Conservation (phyloP, 768 basidiomycete species). For the Dictyophora rubrovolvata region DNA sequence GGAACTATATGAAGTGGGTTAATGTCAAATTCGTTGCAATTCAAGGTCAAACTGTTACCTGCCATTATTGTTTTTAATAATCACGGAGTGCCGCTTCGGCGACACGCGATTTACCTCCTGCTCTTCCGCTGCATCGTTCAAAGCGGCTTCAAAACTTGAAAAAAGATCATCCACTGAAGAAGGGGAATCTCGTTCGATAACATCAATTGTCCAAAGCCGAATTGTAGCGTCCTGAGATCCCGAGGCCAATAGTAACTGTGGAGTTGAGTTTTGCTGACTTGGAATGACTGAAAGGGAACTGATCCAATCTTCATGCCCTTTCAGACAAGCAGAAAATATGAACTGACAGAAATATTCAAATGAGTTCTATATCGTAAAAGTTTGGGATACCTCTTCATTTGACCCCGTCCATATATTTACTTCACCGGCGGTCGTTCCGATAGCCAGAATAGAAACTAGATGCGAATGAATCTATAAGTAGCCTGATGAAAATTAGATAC, state of each 20-base stretch:
- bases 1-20: constrained; percentile 19
- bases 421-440: constrained; percentile 71
- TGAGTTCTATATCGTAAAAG: not conserved
- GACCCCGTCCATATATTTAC: constrained; percentile 72
- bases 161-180: constrained; percentile 55
- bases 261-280: constrained; percentile 24
- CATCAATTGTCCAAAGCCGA: constrained; percentile 81
- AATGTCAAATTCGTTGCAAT: not conserved
- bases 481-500: not conserved
- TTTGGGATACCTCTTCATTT: constrained; percentile 38
- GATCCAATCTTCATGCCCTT: constrained; percentile 97
- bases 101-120: constrained; percentile 83
- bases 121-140: constrained; percentile 60
- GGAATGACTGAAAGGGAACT: constrained; percentile 61
- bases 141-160: constrained; percentile 78
- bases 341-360: constrained; percentile 32
- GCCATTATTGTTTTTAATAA: constrained; percentile 39
- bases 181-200: constrained; percentile 22
- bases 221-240: constrained; percentile 94
- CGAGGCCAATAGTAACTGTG: constrained; percentile 68
- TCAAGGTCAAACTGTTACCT: constrained; percentile 23
- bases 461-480: not conserved
- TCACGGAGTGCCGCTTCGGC: constrained; percentile 73
- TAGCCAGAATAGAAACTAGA: constrained; percentile 54
- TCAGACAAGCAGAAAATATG: constrained; percentile 44